Evolutionary conservation across 495 filamentous ascomycete genomes (phyloP).

Genomic region (Lichina pygmaea): DNA sequence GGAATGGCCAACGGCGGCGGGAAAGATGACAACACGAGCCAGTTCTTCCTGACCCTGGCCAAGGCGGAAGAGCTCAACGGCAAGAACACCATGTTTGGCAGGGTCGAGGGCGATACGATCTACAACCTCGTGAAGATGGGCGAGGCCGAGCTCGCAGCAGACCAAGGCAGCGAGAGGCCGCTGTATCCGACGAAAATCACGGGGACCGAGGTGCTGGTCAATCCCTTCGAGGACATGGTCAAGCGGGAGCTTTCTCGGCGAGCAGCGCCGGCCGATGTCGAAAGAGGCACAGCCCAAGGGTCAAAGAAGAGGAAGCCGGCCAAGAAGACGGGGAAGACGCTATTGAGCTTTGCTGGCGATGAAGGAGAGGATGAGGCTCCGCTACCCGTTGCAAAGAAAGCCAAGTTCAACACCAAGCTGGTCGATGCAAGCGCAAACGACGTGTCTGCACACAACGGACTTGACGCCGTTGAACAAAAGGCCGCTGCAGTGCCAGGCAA

Average conservation of each 20-base stretch:
- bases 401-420: conserved; percentile 74
- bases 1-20: conserved; percentile 70
- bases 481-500: background rate
- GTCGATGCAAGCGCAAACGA: conserved; percentile 24
- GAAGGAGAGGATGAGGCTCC: conserved; percentile 42
- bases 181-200: conserved; percentile 67
- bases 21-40: conserved; percentile 66
- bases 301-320: conserved; percentile 46
- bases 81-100: conserved; percentile 80
- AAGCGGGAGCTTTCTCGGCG: conserved; percentile 24
- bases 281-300: conserved; percentile 1
- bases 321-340: conserved; percentile 41
- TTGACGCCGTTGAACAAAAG: too few species aligned
- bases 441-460: too few species aligned
- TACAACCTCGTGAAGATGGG: conserved; percentile 87
- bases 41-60: conserved; percentile 86
- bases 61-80: conserved; percentile 63
- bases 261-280: conserved; percentile 15
- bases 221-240: conserved; percentile 72
- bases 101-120: conserved; percentile 79
- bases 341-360: conserved; percentile 78
- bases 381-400: conserved; percentile 44
- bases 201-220: conserved; percentile 58
- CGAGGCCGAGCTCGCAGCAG: conserved; percentile 42
- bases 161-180: conserved; percentile 54